Evolutionary conservation across 495 filamentous ascomycete species (phyloP), one percentile per base, ranked within the genome.

Genomic region (Aspergillus panamensis): DNA sequence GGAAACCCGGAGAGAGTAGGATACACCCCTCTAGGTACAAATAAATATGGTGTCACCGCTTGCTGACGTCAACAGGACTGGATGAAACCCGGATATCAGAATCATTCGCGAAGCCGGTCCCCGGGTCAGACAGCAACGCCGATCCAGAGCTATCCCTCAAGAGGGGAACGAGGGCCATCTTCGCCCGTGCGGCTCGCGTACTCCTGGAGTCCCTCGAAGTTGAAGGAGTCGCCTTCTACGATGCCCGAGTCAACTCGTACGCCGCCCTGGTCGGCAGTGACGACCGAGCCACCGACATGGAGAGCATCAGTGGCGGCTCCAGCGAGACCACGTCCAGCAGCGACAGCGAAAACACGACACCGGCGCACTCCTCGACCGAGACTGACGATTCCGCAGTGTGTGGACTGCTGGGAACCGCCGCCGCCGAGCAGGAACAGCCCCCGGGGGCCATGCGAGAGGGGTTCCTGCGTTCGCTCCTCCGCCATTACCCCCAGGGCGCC

Each of bases 401-500:
- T 25, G 10, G 58, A 2, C 25, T 53, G 1, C 51, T 59, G 1
- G 47, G 55, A 0, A 44, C 35, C 8, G 19, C 49, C 1, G 19
- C 31, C 0, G 31, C 42, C 8, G 45, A 49, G 7, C 48, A 48
- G 0, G 43, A 40, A 5, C 35, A 53, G 17, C 51, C 55, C 17
- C 54, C 55, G 32, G 52, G 44, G 12, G 37, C 52, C 0, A 45
- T 58, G 3, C 25, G 25, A 7, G 60, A 62, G 43, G 42, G 20
- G 2, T 58, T 58, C 16, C 51, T 62, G 4, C 42, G 45, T 12
- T 45, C 45, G 4, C 51, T 62, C 1, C 62, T 85, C 0, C 72
- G 73, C 9, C 67, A 74, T 7, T 82, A 85, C 61, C 79, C 80
- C 6, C 70, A 76, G 29, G 83, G 83, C 2, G 74, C 77, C 48